Conservation (phyloP, 2,329 filamentous ascomycete species). For the Xylariaceae sp. region DNA sequence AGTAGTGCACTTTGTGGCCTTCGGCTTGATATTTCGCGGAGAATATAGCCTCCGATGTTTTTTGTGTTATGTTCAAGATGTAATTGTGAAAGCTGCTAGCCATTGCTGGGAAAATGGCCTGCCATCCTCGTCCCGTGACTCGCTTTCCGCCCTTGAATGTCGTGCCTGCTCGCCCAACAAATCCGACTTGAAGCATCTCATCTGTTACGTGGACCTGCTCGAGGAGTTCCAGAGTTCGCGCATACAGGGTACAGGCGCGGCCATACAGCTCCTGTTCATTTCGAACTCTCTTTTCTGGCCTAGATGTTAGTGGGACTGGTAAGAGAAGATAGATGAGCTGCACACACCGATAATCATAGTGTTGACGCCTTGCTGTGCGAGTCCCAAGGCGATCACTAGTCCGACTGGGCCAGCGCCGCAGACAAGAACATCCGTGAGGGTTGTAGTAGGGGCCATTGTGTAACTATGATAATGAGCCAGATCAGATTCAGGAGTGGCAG, state of each 20-base stretch:
- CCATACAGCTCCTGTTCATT: constrained; percentile 10
- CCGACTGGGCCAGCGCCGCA: constrained; percentile 13
- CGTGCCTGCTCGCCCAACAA: not conserved
- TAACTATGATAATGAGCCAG: not conserved
- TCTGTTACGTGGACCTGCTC: constrained; percentile 12
- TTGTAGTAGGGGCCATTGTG: not conserved
- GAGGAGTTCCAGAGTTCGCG: constrained; percentile 20
- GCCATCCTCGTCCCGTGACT: constrained; percentile 5
- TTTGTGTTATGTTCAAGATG: constrained; percentile 15
- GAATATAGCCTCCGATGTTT: constrained; percentile 14
- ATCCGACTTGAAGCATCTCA: constrained; percentile 1
- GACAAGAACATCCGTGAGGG: constrained; percentile 5
- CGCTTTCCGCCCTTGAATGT: constrained; percentile 8
- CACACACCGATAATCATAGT: constrained; percentile 4
- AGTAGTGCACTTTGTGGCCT: not conserved
- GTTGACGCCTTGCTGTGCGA: constrained; percentile 7
- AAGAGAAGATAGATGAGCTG: too few species aligned
- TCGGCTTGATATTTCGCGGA: not conserved
- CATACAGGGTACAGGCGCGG: constrained; percentile 16
- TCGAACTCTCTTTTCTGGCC: constrained; percentile 1
- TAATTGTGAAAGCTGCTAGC: constrained; percentile 16
- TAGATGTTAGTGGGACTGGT: not conserved
- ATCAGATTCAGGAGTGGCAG: too few species aligned
- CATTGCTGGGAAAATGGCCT: not conserved
- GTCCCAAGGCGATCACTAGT: constrained; percentile 6